Base-by-base conservation (phyloP, 768 basidiomycete species). In the Suillus luteus region DNA sequence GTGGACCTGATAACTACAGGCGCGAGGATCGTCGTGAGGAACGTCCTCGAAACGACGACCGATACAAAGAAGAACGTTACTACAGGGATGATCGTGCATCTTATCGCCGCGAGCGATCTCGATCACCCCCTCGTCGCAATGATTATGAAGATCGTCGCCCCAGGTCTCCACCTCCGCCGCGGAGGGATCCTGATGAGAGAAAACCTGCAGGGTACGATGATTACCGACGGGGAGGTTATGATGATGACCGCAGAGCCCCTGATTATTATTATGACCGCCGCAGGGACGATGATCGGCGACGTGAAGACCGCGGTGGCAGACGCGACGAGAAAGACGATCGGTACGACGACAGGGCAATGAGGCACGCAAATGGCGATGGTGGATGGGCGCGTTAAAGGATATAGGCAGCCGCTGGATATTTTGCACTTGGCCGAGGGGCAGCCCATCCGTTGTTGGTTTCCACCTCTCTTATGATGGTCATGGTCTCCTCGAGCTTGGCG, bases 191-290 rank as follows among this genome's bases (percentile, higher is more conserved):
- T 79, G 90, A 92, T 82, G 90, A 92, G 79, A 87, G 83, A 85
- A 89, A 89, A 84, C 85, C 90, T 87, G 89, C 90, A 88, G 91
- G 90, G 87, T 91, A 92, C 87, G 92, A 93, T 86, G 89, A 92
- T 85, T 83, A 86, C 78, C 88, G 92, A 77, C 88, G 92, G 79
- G 90, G 89, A 73, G 87, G 86, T 73, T 86, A 82, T 69, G 78
- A 87, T 86, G 89, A 91, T 87, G 88, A 88, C 78, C 89, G 86
- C 81, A 87, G 86, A 87, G 84, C 80, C 76, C 89, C 89, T 87
- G 89, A 92, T 84, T 85, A 85, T 82, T 86, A 89, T 87, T 87
- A 88, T 88, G 90, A 92, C 77, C 90, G 92, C 74, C 89, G 89
- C 81, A 90, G 90, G 87, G 90, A 92, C 76, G 89, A 90, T 75